phyloP scores from a whole-genome alignment of 257 asterid genomes.

The Thymus mandschuricus region DNA sequence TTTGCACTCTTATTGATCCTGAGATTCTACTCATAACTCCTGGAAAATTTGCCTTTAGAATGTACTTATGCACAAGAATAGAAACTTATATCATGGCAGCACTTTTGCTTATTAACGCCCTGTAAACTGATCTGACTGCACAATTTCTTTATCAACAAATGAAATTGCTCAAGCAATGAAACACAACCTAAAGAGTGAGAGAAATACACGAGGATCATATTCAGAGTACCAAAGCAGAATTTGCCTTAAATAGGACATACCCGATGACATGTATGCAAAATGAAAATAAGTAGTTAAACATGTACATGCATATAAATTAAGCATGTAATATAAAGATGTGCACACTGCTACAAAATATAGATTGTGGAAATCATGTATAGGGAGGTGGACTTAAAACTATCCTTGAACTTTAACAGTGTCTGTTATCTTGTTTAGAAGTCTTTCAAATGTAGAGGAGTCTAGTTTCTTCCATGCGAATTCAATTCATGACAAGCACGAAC shows the following conservation, averaged over 20 bases:
- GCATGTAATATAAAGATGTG: no score
- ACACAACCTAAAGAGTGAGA: constrained; percentile 3
- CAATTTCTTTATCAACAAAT: background rate
- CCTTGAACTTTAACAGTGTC: no score
- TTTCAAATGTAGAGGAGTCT: no score
- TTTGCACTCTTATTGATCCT: background rate
- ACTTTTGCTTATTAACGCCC: background rate
- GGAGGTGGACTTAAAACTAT: no score
- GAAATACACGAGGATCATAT: background rate
- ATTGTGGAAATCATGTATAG: no score
- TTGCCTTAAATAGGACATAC: background rate
- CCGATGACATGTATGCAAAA: background rate
- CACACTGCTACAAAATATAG: no score
- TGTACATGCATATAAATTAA: background rate
- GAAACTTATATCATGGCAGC: background rate
- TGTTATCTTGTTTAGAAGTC: no score
- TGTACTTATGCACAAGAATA: background rate
- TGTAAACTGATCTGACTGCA: background rate
- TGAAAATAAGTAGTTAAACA: background rate
- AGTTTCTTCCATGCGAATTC: no score
- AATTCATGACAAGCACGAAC: no score
- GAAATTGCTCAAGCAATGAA: background rate
- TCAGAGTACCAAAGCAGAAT: background rate
- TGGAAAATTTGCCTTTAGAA: background rate
- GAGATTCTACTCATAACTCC: background rate